A percentile compares a stretch with the other conserved stretches of the same genome.
Conservation (phyloP, 2,329 filamentous ascomycete genomes). For the Microsporum ferrugineum region DNA sequence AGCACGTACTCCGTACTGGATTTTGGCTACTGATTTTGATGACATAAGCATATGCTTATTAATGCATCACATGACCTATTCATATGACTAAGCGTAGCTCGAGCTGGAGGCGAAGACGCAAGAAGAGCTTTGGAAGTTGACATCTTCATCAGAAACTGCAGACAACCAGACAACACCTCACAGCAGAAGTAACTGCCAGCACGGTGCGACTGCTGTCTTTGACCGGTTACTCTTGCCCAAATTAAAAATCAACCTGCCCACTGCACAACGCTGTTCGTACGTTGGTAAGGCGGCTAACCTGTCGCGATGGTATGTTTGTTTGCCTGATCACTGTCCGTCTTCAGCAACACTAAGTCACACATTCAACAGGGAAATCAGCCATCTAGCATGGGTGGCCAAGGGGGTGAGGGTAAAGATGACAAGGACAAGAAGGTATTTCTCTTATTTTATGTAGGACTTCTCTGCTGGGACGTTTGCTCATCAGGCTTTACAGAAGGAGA, state of each 20-base stretch:
- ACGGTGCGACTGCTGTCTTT: neutral
- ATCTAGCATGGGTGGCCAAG: slow-evolving; percentile 70
- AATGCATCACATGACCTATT: neutral
- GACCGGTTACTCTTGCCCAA: neutral
- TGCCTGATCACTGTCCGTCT: slow-evolving; percentile 1
- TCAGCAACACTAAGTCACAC: slow-evolving; percentile 16
- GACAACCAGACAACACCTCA: neutral
- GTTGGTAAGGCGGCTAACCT: slow-evolving; percentile 8
- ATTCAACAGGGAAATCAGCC: slow-evolving; percentile 43
- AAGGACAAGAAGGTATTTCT: slow-evolving; percentile 80
- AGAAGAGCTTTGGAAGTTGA: neutral
- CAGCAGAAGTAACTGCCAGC: neutral
- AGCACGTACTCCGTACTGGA: no score
- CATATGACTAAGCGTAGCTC: neutral
- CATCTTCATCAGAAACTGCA: neutral
- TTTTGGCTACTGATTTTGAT: no score
- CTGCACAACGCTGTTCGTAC: neutral
- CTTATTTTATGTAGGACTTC: neutral
- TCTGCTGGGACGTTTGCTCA: slow-evolving; percentile 13
- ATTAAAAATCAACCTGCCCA: neutral
- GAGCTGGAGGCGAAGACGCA: neutral
- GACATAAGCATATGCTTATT: no score
- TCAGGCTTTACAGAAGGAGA: slow-evolving; percentile 66
- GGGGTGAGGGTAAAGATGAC: slow-evolving; percentile 65
- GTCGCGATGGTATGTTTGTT: slow-evolving; percentile 27